Conservation (phyloP, 2,329 filamentous ascomycete species). For the Alternaria alternata region DNA sequence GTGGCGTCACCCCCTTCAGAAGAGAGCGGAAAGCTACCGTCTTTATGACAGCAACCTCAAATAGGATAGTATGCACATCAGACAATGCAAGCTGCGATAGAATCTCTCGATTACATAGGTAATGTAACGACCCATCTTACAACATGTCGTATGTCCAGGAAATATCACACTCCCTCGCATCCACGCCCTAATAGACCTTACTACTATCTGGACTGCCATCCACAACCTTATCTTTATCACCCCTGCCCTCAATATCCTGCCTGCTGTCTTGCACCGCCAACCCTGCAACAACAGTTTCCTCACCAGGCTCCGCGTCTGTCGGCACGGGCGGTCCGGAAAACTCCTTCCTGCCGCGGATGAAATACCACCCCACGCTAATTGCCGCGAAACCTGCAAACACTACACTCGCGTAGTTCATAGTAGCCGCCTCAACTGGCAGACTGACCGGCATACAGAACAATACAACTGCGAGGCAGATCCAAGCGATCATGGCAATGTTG, state of each 20-base stretch:
- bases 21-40: background rate
- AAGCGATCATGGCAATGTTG: conserved; percentile 72
- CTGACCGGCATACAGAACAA: conserved; percentile 76
- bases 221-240: conserved; percentile 28
- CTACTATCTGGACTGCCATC: conserved; percentile 5
- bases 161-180: background rate
- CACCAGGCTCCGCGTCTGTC: conserved; percentile 44
- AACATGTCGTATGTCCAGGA: background rate
- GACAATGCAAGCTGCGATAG: background rate
- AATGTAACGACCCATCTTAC: background rate
- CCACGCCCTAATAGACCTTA: background rate
- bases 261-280: conserved; percentile 41
- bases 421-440: conserved; percentile 50
- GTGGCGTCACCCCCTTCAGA: background rate
- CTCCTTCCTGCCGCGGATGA: conserved; percentile 47
- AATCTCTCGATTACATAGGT: background rate
- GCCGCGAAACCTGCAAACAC: conserved; percentile 52
- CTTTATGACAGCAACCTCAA: background rate
- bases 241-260: conserved; percentile 35
- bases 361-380: conserved; percentile 50
- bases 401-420: conserved; percentile 56
- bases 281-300: conserved; percentile 44
- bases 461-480: conserved; percentile 74
- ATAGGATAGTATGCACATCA: background rate
- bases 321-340: conserved; percentile 52